Conservation (phyloP, 352 stramenopile genomes). For the Pythium guiyangense region DNA sequence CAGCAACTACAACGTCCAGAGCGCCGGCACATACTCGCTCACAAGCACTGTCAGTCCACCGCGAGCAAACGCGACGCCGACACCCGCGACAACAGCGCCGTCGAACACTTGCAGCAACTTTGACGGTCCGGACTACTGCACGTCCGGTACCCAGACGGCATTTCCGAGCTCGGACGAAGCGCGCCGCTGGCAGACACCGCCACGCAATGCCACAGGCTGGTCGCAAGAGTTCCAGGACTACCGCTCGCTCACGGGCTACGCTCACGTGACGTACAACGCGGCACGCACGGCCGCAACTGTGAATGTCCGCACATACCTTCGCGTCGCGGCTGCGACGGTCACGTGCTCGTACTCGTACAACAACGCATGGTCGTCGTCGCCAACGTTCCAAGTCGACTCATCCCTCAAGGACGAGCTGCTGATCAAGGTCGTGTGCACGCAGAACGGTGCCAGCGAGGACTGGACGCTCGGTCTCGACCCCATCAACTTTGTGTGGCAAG, state of each 20-base stretch:
- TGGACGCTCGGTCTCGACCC: conserved; percentile 46
- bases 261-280: conserved; percentile 33
- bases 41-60: conserved; percentile 29
- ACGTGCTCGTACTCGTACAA: conserved; percentile 42
- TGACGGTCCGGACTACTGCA: conserved; percentile 27
- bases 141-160: conserved; percentile 15
- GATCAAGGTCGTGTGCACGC: conserved; percentile 26
- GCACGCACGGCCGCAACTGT: conserved; percentile 30
- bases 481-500: conserved; percentile 66
- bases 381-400: conserved; percentile 16
- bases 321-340: conserved; percentile 8
- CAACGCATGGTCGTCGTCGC: conserved; percentile 14
- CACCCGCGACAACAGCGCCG: conserved; percentile 17
- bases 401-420: conserved; percentile 23
- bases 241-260: conserved; percentile 34
- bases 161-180: conserved; percentile 19
- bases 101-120: conserved; percentile 24
- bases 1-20: conserved; percentile 24
- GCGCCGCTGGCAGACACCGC: conserved; percentile 44
- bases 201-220: conserved; percentile 29
- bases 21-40: conserved; percentile 8
- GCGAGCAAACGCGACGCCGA: conserved; percentile 11
- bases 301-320: conserved; percentile 29
- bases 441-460: conserved; percentile 5
- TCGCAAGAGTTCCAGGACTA: conserved; percentile 39